A percentile compares a stretch with the other conserved stretches of the same genome.
These are phyloP conservation scores for Raffaelea arxii DNA, from an alignment of 2,329 filamentous ascomycete species.

Conservation along the genomic window DNA sequence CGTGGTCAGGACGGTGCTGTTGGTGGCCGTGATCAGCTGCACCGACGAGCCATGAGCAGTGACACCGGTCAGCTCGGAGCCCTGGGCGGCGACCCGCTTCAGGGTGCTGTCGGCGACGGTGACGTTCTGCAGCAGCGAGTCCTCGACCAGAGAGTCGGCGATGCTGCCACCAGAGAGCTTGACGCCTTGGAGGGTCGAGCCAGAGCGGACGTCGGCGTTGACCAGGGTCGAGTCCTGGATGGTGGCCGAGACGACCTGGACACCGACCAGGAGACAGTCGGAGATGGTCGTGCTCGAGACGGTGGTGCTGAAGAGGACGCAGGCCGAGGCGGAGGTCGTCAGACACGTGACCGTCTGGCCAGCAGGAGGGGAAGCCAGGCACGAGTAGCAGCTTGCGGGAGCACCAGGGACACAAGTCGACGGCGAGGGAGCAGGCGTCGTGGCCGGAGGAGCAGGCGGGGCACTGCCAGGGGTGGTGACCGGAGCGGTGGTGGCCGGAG, in stretches of 20 bases:
- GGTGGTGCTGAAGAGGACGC: constrained; percentile 12
- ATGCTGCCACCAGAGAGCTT: constrained; percentile 12
- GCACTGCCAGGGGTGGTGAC: neutral
- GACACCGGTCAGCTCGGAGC: constrained; percentile 4
- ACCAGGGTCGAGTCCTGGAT: constrained; percentile 10
- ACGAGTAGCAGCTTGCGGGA: neutral
- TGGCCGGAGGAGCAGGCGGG: neutral
- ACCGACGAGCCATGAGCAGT: neutral
- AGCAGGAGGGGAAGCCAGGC: neutral
- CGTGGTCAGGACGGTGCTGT: neutral
- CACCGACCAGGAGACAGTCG: constrained; percentile 11
- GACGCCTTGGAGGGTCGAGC: constrained; percentile 7
- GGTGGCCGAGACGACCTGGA: constrained; percentile 7
- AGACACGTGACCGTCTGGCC: constrained; percentile 4
- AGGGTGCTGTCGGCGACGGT: constrained; percentile 4
- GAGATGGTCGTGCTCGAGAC: constrained; percentile 9
- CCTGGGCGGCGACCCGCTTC: constrained; percentile 5
- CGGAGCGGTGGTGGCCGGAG: neutral
- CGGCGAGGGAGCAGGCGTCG: neutral
- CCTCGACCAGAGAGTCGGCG: constrained; percentile 1
- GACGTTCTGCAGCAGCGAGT: constrained; percentile 7
- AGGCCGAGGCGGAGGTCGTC: constrained; percentile 6
- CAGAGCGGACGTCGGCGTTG: constrained; percentile 6
- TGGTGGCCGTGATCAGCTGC: neutral
- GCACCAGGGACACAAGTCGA: neutral